Evolutionary conservation across 1,284 basidiomycete genomes (phyloP).

Genomic region (Ustilago bromivora): DNA sequence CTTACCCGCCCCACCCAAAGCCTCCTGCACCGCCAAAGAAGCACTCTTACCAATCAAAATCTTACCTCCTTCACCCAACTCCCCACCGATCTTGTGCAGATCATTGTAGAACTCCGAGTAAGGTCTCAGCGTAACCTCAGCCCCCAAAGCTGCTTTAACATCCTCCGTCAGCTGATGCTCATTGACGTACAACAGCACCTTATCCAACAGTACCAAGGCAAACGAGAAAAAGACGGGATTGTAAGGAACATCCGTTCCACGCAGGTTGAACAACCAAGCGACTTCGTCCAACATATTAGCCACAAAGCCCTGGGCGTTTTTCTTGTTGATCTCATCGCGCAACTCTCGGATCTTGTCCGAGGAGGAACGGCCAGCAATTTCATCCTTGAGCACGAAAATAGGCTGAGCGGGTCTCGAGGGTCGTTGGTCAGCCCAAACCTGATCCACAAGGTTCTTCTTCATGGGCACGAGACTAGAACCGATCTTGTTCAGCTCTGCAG

Average conservation of each 20-base stretch:
- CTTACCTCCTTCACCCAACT: constrained; percentile 46
- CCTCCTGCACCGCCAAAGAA: constrained; percentile 65
- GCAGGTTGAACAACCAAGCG: constrained; percentile 87
- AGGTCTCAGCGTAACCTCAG: constrained; percentile 77
- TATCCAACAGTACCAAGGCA: constrained; percentile 79
- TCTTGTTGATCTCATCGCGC: constrained; percentile 59
- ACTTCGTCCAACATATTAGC: constrained; percentile 68
- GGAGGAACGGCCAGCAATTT: constrained; percentile 74
- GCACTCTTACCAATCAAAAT: constrained; percentile 66
- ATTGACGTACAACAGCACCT: constrained; percentile 81
- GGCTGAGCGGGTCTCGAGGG: constrained; percentile 80
- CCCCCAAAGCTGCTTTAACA: constrained; percentile 75
- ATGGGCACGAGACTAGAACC: constrained; percentile 56
- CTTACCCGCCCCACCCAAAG: constrained; percentile 62
- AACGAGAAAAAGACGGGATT: constrained; percentile 95
- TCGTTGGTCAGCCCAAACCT: constrained; percentile 79
- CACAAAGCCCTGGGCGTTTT: constrained; percentile 58
- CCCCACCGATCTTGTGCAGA: constrained; percentile 45
- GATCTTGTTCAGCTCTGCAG: constrained; percentile 42
- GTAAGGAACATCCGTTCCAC: constrained; percentile 90
- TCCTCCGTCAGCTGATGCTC: constrained; percentile 75
- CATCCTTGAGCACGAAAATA: constrained; percentile 79
- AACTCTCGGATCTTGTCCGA: constrained; percentile 60
- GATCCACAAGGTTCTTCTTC: constrained; percentile 84
- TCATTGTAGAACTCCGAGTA: constrained; percentile 73